phyloP scores from a whole-genome alignment of 768 basidiomycete genomes.

The Suillus americanus region DNA sequence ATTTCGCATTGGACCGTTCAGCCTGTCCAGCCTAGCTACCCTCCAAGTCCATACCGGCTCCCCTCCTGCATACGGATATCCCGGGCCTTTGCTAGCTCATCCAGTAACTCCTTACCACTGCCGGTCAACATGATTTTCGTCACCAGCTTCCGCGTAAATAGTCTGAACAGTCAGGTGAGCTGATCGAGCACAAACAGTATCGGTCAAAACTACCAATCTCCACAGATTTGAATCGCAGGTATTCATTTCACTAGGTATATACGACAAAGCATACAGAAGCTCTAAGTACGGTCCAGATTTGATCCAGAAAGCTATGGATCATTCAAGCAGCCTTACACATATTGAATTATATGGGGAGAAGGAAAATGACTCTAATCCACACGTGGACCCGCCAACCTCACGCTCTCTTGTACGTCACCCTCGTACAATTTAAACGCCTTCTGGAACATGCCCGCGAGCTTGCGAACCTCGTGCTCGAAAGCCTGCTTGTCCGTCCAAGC shows the following conservation, averaged over 20 bases:
- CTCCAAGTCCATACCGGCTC: no score
- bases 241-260: neutral
- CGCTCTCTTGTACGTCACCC: slow-evolving; percentile 77
- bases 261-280: neutral
- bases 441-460: slow-evolving; percentile 90
- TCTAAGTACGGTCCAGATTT: neutral
- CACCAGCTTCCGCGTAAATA: no score
- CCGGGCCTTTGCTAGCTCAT: no score
- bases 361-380: slow-evolving; percentile 17
- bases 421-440: slow-evolving; percentile 93
- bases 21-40: no score
- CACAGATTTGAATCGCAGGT: neutral
- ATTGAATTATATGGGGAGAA: neutral
- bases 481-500: slow-evolving; percentile 91
- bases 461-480: slow-evolving; percentile 84
- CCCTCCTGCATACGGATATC: no score
- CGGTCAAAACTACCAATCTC: no score
- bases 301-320: neutral
- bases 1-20: no score
- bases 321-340: neutral
- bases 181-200: no score
- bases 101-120: no score
- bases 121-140: no score
- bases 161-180: no score
- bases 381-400: slow-evolving; percentile 77